Conservation (phyloP, 306 rosid genomes). For the Cucurbita moschata region DNA sequence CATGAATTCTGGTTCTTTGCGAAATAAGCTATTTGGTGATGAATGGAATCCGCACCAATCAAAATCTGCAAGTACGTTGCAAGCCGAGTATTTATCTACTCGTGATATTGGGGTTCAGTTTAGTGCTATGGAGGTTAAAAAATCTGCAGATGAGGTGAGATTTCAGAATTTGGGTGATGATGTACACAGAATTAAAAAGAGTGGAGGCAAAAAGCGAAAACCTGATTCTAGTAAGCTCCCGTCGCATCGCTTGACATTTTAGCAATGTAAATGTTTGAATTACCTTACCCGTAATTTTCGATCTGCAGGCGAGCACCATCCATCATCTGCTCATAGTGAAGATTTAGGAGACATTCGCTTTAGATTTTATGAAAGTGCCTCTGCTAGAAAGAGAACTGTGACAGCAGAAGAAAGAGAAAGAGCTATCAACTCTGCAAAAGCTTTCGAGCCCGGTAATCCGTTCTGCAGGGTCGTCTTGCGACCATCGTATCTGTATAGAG, state of each 20-base stretch:
- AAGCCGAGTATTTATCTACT: constrained; percentile 28
- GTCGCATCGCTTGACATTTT: constrained; percentile 1
- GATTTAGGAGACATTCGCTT: constrained; percentile 59
- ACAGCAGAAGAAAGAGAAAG: constrained; percentile 95
- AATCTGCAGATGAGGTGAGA: constrained; percentile 47
- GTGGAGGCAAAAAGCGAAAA: constrained; percentile 56
- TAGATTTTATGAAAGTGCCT: constrained; percentile 92
- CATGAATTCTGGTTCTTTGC: constrained; percentile 22
- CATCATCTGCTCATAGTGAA: constrained; percentile 47
- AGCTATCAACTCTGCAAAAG: constrained; percentile 65
- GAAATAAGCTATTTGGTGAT: constrained; percentile 46
- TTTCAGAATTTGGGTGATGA: constrained; percentile 34
- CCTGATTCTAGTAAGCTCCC: constrained; percentile 33
- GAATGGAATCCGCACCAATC: constrained; percentile 34
- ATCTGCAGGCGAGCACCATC: constrained; percentile 48
- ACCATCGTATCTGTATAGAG: constrained; percentile 87
- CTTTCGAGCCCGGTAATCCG: constrained; percentile 76
- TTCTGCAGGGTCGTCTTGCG: constrained; percentile 89
- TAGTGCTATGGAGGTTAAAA: constrained; percentile 56
- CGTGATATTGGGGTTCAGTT: constrained; percentile 55
- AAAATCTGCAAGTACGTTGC: constrained; percentile 22
- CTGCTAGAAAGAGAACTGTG: constrained; percentile 90
- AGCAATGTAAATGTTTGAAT: neutral
- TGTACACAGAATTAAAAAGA: constrained; percentile 23
- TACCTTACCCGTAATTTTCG: constrained; percentile 7